Base-by-base conservation (phyloP, 2,329 filamentous ascomycete species). In the Fusarium haematococcum region DNA sequence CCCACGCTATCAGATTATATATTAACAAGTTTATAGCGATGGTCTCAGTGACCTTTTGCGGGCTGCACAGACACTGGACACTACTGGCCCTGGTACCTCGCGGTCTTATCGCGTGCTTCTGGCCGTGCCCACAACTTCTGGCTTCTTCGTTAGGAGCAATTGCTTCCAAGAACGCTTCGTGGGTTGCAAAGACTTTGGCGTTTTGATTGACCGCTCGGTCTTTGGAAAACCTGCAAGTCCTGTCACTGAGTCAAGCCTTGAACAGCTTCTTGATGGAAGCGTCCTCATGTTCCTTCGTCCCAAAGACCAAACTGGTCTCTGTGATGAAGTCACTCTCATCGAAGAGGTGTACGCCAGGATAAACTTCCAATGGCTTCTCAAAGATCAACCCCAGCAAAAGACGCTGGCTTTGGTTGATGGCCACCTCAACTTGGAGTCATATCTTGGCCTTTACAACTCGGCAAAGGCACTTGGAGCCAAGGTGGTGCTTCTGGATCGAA, bases 401-500 rank as follows among this genome's bases (percentile, higher is more conserved):
- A 59, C 56, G 14, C 20, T 59, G 35, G 56, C 56, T 14, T 30
- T 59, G 35, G 56, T 59, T 25, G 56, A 59, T 11, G 56, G 56
- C 16, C 56, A 59, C 35, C 33, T 59, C 32, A 59, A 59, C 56
- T 59, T 59, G 56, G 56, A 59, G 35, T 59, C 56, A 1, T 59
- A 59, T 37, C 56, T 59, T 27, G 56, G 56, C 20, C 56, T 59
- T 4, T 59, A 59, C 23, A 59, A 30, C 56, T 59, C 56, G 18
- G 56, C 56, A 27, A 59, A 39, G 56, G 56, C 56, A n/a, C 56
- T 59, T 37, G 56, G 56, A 37, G 56, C 18, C 23, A 59, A 59
- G 35, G 33, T 59, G 6, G 56, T 59, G 33, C 56, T 59, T 59
- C 56, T 59, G 4, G 56, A 59, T 59, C 56, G 56, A 9, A 37